Percentiles rank a stretch among this genome's conserved stretches.
phyloP scores from a whole-genome alignment of 805 yeast genomes.

The Saturnispora kantuleensis region DNA sequence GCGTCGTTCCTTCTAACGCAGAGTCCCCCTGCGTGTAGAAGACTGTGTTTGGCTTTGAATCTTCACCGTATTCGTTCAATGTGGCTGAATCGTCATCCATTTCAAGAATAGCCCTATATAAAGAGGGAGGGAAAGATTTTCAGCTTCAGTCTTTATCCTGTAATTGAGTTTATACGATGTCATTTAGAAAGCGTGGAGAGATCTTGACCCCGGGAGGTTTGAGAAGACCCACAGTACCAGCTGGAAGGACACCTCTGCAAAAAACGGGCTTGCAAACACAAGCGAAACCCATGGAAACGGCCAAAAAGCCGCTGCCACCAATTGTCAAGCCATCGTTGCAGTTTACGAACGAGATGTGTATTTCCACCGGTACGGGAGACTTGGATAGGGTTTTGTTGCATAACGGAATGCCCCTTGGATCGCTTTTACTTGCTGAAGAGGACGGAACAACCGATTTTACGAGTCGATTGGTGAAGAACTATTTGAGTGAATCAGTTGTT shows the following conservation, averaged over 20 bases:
- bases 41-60: constrained; percentile 11
- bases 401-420: constrained; percentile 78
- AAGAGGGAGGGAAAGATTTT: no score
- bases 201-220: constrained; percentile 23
- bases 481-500: constrained; percentile 66
- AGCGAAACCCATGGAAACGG: no score
- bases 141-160: no score
- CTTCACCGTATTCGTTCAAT: no score
- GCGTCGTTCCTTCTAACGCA: not conserved
- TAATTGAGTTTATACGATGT: constrained; percentile 29
- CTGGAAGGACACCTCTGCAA: not conserved
- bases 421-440: constrained; percentile 65
- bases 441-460: constrained; percentile 83
- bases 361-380: constrained; percentile 73
- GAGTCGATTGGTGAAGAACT: constrained; percentile 55
- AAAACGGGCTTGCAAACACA: no score
- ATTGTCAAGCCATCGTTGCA: constrained; percentile 65
- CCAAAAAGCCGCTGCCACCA: constrained; percentile 22
- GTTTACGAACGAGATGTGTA: constrained; percentile 60
- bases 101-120: no score
- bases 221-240: constrained; percentile 6
- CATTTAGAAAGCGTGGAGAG: constrained; percentile 52
- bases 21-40: constrained; percentile 17
- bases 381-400: constrained; percentile 69
- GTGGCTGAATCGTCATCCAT: no score